Conservation (phyloP, 2,329 filamentous ascomycete genomes). For the Coniella lustricola region DNA sequence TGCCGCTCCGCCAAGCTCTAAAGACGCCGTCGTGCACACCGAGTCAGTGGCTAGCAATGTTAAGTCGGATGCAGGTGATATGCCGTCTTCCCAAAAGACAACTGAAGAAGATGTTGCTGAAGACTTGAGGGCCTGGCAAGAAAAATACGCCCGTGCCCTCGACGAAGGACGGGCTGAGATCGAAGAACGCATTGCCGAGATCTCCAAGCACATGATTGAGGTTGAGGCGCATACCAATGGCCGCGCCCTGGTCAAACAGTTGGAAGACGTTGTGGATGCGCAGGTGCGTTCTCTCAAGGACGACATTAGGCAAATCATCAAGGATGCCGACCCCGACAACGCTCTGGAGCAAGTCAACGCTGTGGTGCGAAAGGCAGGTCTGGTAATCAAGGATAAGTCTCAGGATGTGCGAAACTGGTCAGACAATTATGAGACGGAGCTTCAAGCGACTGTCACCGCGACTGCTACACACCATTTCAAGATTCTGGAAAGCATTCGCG, state of each 20-base stretch:
- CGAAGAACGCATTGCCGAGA: conserved; percentile 59
- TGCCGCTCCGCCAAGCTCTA: conserved; percentile 15
- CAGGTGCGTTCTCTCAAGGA: conserved; percentile 61
- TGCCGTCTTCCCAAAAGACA: conserved; percentile 48
- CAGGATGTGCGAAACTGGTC: conserved; percentile 74
- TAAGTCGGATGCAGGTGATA: conserved; percentile 34
- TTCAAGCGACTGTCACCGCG: conserved; percentile 59
- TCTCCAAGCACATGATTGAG: conserved; percentile 48
- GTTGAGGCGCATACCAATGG: conserved; percentile 61
- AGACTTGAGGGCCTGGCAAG: conserved; percentile 80
- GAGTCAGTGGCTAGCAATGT: conserved; percentile 19
- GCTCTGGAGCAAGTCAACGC: conserved; percentile 37
- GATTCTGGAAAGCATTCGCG: conserved; percentile 74
- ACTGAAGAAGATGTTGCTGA: conserved; percentile 62
- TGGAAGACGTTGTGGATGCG: conserved; percentile 59
- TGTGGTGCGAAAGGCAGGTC: conserved; percentile 59
- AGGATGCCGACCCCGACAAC: conserved; percentile 32
- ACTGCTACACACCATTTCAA: conserved; percentile 75
- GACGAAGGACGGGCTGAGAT: conserved; percentile 74
- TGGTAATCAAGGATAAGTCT: conserved; percentile 68
- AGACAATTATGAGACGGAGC: conserved; percentile 61
- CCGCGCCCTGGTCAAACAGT: conserved; percentile 56
- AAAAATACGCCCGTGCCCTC: conserved; percentile 77
- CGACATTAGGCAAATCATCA: conserved; percentile 56
- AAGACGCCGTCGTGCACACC: conserved; percentile 19